Base-by-base conservation (phyloP, 352 stramenopile species). In the Blastocystis sp. region DNA sequence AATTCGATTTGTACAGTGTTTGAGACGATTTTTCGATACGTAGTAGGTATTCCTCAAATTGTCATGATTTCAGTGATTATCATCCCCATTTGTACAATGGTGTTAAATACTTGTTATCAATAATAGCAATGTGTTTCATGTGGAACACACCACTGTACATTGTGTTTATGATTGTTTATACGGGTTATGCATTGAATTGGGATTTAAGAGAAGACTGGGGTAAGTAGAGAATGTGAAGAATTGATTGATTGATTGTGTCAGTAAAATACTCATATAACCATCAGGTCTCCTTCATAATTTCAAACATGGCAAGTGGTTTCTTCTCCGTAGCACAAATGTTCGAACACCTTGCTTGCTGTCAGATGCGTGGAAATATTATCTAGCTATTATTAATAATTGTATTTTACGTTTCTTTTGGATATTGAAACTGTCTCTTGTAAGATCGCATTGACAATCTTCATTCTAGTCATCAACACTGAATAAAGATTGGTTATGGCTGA, bases 181-280 rank as follows among this genome's bases (percentile, higher is more conserved):
- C 78, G 1, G 13, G 73, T 27, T 89, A 89, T 27, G 60, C 78
- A 27, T 42, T 89, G n/a, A 76, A 51, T 37, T 89, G 78, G 78
- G 78, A 89, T 44, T 53, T 89, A 24, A 37, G 44, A 27, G 78
- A 89, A 42, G 78, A 89, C 30, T 89, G 78, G 78, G 78, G 78
- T 89, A 42, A 17, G 19, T 27, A n/a, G 15, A 48, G 6, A 13
- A 27, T 51, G 44, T 22, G n/a, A n/a, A n/a, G n/a, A n/a, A n/a
- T 6, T 35, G 13, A 24, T 33, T 70, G n/a, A n/a, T n/a, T n/a
- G n/a, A n/a, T n/a, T n/a, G n/a, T n/a, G n/a, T n/a, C n/a, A n/a
- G n/a, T n/a, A n/a, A n/a, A n/a, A n/a, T n/a, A n/a, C n/a, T n/a
- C n/a, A n/a, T 19, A 1, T 76, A n/a, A 48, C 3, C 22, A 44